These are phyloP conservation scores for Acmispon strigosus DNA, from an alignment of 306 rosid genomes.

Conservation along the genomic window DNA sequence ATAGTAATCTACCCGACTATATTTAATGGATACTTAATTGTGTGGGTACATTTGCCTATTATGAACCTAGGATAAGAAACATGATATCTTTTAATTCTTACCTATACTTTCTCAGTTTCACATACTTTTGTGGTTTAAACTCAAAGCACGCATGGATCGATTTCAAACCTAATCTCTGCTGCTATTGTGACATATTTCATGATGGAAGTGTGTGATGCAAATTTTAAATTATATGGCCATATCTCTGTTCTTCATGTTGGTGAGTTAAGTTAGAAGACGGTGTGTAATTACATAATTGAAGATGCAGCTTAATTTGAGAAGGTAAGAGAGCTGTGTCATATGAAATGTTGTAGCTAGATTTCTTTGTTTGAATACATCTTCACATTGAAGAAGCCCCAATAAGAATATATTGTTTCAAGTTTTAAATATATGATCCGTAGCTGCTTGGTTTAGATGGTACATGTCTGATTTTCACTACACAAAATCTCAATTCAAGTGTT, in stretches of 20 bases:
- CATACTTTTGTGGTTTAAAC: constrained; percentile 9
- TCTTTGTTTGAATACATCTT: too few relatives aligned
- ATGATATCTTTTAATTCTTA: constrained; percentile 17
- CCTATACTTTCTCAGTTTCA: not conserved
- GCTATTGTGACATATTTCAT: not conserved
- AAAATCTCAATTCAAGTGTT: too few relatives aligned
- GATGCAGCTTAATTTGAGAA: too few relatives aligned
- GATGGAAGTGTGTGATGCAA: not conserved
- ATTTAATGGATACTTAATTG: not conserved
- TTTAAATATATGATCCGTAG: too few relatives aligned
- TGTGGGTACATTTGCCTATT: constrained; percentile 3
- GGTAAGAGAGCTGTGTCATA: too few relatives aligned
- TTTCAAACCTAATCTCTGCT: not conserved
- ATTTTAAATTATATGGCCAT: not conserved
- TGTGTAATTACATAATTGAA: not conserved
- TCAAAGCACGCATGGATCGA: not conserved
- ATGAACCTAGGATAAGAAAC: constrained; percentile 17
- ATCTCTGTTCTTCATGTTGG: not conserved
- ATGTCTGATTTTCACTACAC: too few relatives aligned
- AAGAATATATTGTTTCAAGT: too few relatives aligned
- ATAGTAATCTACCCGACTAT: not conserved
- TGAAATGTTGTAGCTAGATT: too few relatives aligned
- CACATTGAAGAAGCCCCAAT: too few relatives aligned
- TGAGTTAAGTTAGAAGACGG: not conserved
- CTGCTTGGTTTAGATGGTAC: too few relatives aligned